Base-by-base conservation (phyloP, 1,284 basidiomycete genomes). In the Afroboletus lepidellus region DNA sequence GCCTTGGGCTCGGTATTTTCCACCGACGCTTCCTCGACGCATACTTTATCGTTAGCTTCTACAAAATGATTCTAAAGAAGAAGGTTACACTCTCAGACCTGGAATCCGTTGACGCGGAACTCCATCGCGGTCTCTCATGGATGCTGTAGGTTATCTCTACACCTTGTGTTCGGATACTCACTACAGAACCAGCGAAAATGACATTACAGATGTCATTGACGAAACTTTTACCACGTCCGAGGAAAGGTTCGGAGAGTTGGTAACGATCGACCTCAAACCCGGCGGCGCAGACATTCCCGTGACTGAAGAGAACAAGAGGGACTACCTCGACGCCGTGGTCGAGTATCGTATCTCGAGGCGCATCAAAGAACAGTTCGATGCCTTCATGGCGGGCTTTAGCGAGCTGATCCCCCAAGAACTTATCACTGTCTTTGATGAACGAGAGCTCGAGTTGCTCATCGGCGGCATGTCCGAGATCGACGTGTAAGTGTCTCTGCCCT, bases 401-500 rank as follows among this genome's bases (percentile, higher is more conserved):
- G 94, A 98, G 72, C 78, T 97, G 41, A 94, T 97, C 48, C 94
- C 94, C 13, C 90, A 93, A 70, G 94, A 96, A 57, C 77, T 96
- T 33, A 87, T 97, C 74, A 94, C 92, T 55, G 93, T 97, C 32
- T 97, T 98, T 61, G 94, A 98, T 69, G 94, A 98, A 74, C 82
- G 93, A 48, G 94, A 98, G 69, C 77, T 97, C 18, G 94, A 96
- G 69, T 74, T 94, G 44, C 78, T 97, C 51, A 96, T 97, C 60
- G 94, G 94, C 61, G 94, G 94, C 60, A 95, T 97, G 91, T 92
- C 90, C 25, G 94, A 97, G 73, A 95, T 96, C 60, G 94, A 97
- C 65, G 84, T 87, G 84, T 86, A 79, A 38, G 85, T 78, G 30
- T 12, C 9, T 50, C 38, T 32, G 8, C 8, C n/a, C 6, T 43